phyloP scores from a whole-genome alignment of 1,139 yeast species.

The Saccharomyces hybrid region DNA sequence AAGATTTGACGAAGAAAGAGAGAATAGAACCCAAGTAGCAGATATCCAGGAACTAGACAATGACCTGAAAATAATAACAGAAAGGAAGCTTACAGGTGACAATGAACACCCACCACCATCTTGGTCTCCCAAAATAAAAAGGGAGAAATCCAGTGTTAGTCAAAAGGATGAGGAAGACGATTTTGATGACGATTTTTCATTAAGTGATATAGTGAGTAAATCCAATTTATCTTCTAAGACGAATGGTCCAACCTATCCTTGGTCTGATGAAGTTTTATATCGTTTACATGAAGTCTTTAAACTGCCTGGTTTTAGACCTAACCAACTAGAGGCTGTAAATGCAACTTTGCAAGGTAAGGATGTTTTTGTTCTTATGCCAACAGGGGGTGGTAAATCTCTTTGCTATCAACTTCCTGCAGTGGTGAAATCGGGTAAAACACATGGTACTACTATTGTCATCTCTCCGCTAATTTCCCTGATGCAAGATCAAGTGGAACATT shows the following conservation, averaged over 20 bases:
- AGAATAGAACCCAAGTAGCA: slow-evolving; percentile 20
- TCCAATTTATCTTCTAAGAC: background rate
- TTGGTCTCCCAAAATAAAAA: slow-evolving; percentile 10
- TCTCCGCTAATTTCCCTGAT: slow-evolving; percentile 92
- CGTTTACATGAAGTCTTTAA: slow-evolving; percentile 56
- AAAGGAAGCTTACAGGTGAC: slow-evolving; percentile 20
- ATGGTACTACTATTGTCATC: slow-evolving; percentile 83
- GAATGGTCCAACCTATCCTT: slow-evolving; percentile 35
- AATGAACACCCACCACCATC: background rate
- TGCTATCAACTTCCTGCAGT: slow-evolving; percentile 95
- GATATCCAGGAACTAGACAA: slow-evolving; percentile 27
- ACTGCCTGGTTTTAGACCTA: slow-evolving; percentile 62
- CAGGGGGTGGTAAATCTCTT: slow-evolving; percentile 97
- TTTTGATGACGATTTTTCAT: slow-evolving; percentile 18
- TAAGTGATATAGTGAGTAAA: slow-evolving; percentile 3
- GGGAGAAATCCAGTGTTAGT: slow-evolving; percentile 6
- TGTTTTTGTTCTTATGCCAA: slow-evolving; percentile 95
- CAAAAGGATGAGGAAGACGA: slow-evolving; percentile 10
- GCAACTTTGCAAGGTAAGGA: slow-evolving; percentile 77
- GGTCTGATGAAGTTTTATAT: slow-evolving; percentile 60
- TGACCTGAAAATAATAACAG: slow-evolving; percentile 29
- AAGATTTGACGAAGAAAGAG: slow-evolving; percentile 31
- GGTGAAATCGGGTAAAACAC: slow-evolving; percentile 61
- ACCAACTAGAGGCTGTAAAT: slow-evolving; percentile 81
- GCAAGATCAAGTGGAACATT: slow-evolving; percentile 94